Conservation (phyloP, 768 basidiomycete species). For the Boletus rex-veris region DNA sequence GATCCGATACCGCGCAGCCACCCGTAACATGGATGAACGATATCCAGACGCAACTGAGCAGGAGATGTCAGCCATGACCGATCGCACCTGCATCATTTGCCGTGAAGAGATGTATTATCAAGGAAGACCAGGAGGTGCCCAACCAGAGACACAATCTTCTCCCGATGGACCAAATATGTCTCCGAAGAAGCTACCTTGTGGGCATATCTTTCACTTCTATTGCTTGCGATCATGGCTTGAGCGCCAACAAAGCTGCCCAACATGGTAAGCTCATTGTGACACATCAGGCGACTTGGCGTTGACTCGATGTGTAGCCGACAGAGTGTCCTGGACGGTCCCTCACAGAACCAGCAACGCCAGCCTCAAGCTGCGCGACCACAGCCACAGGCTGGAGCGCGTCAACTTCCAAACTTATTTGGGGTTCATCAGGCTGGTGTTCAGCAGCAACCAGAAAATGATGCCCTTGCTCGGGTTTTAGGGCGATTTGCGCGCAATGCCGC, state of each 20-base stretch:
- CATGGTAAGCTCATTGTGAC: conserved; percentile 62
- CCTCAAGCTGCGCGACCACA: conserved; percentile 24
- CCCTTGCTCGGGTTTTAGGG: conserved; percentile 36
- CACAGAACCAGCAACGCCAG: conserved; percentile 33
- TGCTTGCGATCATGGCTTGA: conserved; percentile 98
- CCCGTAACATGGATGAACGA: conserved; percentile 91
- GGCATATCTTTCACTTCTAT: conserved; percentile 97
- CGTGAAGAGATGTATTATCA: conserved; percentile 85
- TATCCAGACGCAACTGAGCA: conserved; percentile 90
- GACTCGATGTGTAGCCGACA: conserved; percentile 51
- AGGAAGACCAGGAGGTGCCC: conserved; percentile 24
- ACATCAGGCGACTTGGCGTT: neutral
- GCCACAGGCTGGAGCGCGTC: conserved; percentile 31
- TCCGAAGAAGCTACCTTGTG: conserved; percentile 94
- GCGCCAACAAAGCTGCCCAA: conserved; percentile 97
- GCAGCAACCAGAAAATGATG: conserved; percentile 38
- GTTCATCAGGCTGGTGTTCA: conserved; percentile 29
- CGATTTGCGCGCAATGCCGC: conserved; percentile 54
- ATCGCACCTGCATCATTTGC: conserved; percentile 96
- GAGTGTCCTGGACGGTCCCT: conserved; percentile 60
- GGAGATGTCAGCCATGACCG: conserved; percentile 77
- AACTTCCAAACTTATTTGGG: conserved; percentile 30
- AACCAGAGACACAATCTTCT: conserved; percentile 20
- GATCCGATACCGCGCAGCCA: conserved; percentile 89
- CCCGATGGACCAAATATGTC: conserved; percentile 86